Conservation (phyloP, 305 asterid species). For the Rubia peregrina region DNA sequence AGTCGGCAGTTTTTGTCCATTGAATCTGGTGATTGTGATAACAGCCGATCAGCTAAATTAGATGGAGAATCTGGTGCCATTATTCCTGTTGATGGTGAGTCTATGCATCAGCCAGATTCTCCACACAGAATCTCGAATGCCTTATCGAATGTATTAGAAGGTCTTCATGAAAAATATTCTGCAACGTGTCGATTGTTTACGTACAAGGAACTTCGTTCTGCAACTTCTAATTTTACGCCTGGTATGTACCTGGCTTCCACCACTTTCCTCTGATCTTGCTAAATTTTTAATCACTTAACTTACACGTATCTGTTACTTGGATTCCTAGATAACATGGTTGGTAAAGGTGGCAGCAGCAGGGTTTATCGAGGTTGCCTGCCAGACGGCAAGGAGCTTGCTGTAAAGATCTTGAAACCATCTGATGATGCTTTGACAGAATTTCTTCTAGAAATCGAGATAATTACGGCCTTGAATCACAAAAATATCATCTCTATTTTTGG, state of each 20-base stretch:
- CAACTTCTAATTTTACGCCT: conserved; percentile 57
- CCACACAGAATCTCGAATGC: conserved; percentile 28
- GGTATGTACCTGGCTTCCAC: conserved; percentile 32
- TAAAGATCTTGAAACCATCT: conserved; percentile 75
- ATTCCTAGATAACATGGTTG: conserved; percentile 63
- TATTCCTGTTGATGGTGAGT: conserved; percentile 40
- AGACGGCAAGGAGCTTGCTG: conserved; percentile 90
- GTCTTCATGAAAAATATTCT: conserved; percentile 72
- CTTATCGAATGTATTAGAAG: conserved; percentile 58
- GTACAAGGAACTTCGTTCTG: conserved; percentile 60
- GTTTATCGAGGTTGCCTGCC: conserved; percentile 80
- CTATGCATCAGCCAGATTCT: conserved; percentile 28
- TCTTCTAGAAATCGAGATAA: conserved; percentile 78
- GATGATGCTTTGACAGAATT: conserved; percentile 69
- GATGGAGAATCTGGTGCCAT: conserved; percentile 67
- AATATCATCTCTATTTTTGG: conserved; percentile 85
- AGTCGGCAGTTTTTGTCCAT: conserved; percentile 45
- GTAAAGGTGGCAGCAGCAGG: conserved; percentile 94
- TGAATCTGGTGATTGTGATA: conserved; percentile 28
- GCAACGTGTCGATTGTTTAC: conserved; percentile 77
- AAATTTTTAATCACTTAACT: not conserved
- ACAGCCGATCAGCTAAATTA: conserved; percentile 28
- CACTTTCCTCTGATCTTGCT: not conserved
- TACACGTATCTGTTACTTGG: conserved; percentile 15
- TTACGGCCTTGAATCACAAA: conserved; percentile 71